phyloP scores from a whole-genome alignment of 1,284 basidiomycete genomes.

The Lignosus rhinocerotis region DNA sequence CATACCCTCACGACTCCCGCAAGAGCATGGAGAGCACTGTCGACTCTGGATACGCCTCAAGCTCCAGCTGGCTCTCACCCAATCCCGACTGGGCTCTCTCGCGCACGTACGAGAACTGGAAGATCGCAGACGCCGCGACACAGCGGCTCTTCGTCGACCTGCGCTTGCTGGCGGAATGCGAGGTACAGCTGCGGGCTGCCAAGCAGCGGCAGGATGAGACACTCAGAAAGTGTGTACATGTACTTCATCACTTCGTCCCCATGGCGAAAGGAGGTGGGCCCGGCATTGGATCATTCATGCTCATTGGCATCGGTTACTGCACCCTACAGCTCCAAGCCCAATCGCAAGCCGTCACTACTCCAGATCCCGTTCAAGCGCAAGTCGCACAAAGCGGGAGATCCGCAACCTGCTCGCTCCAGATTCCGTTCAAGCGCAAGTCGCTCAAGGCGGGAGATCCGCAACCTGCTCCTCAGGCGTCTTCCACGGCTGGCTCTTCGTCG shows the following conservation, averaged over 20 bases:
- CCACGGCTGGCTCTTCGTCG: neutral
- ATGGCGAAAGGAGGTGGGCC: neutral
- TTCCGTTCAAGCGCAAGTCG: conserved; percentile 7
- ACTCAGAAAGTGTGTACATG: conserved; percentile 15
- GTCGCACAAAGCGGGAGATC: neutral
- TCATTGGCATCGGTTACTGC: neutral
- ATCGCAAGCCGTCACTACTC: conserved; percentile 14
- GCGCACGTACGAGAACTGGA: conserved; percentile 25
- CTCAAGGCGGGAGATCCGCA: neutral
- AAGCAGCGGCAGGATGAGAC: conserved; percentile 9
- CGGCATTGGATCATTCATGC: neutral
- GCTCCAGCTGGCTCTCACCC: conserved; percentile 10
- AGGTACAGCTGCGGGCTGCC: conserved; percentile 20
- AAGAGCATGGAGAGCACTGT: conserved; percentile 3
- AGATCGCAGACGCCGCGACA: conserved; percentile 26
- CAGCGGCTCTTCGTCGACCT: conserved; percentile 20
- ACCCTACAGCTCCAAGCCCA: conserved; percentile 3
- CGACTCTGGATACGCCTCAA: conserved; percentile 20
- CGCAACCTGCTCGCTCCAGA: neutral
- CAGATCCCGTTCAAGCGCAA: conserved; percentile 5
- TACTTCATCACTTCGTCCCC: neutral
- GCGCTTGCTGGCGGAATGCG: conserved; percentile 14
- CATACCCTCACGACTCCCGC: neutral
- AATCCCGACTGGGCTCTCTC: conserved; percentile 18
- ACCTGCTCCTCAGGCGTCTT: neutral